Evolutionary conservation across 352 stramenopile species (phyloP).

Genomic region (Phytophthora constricta): DNA sequence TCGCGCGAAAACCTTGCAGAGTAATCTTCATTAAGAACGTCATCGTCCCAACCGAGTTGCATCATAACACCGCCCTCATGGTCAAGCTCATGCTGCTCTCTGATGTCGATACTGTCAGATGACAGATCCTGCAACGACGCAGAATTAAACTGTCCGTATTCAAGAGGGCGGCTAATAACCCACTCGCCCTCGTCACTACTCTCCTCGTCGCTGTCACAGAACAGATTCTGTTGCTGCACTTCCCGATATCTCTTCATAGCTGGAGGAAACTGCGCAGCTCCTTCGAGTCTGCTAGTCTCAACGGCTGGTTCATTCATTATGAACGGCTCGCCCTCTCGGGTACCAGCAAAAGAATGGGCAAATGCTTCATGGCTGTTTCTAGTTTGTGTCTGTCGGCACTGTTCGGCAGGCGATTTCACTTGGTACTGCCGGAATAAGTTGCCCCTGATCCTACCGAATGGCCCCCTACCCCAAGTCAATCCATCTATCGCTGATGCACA

Average conservation of each 20-base stretch:
- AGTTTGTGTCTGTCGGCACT: conserved; percentile 2
- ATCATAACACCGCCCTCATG: conserved; percentile 18
- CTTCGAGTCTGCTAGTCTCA: conserved; percentile 3
- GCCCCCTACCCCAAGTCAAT: conserved; percentile 70
- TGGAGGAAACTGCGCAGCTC: conserved; percentile 16
- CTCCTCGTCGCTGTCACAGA: conserved; percentile 39
- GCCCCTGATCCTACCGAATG: conserved; percentile 67
- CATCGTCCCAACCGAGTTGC: conserved; percentile 26
- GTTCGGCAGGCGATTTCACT: conserved; percentile 56
- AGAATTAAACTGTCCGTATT: conserved; percentile 29
- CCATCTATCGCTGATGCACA: conserved; percentile 72
- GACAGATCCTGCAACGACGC: conserved; percentile 31
- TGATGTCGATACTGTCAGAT: conserved; percentile 35
- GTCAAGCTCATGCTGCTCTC: conserved; percentile 28
- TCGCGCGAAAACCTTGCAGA: conserved; percentile 29
- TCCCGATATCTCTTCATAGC: neutral
- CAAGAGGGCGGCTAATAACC: conserved; percentile 19
- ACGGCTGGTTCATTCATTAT: conserved; percentile 1
- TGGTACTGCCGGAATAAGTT: conserved; percentile 86
- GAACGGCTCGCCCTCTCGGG: too few relatives aligned
- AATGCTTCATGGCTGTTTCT: too few relatives aligned
- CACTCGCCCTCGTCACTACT: conserved; percentile 33
- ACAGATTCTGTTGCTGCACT: conserved; percentile 21
- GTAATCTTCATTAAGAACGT: conserved; percentile 14
- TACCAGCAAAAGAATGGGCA: too few relatives aligned